These are phyloP conservation scores for Asterochloris erici DNA, from an alignment of 139 green algal genomes.

Conservation along the genomic window DNA sequence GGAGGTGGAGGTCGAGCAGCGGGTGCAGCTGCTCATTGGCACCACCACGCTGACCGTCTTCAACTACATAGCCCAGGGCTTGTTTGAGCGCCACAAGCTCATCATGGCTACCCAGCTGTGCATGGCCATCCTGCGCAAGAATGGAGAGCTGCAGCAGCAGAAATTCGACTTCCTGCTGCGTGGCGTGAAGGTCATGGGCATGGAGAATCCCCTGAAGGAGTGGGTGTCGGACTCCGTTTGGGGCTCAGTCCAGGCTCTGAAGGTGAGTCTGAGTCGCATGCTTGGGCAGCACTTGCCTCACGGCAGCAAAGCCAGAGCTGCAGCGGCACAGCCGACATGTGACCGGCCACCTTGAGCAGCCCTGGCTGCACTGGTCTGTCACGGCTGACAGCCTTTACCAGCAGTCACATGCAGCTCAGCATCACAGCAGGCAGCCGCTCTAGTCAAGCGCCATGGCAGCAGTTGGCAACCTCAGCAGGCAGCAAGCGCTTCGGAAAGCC, in stretches of 20 bases:
- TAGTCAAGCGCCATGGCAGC: too few species aligned
- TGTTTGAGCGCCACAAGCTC: constrained; percentile 95
- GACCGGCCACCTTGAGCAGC: too few species aligned
- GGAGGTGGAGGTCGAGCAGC: constrained; percentile 53
- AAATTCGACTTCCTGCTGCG: constrained; percentile 85
- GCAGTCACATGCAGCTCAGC: not conserved
- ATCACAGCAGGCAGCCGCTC: too few species aligned
- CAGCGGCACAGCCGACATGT: too few species aligned
- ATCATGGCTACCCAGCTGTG: constrained; percentile 86
- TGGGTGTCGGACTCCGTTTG: constrained; percentile 71
- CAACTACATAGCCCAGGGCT: constrained; percentile 69
- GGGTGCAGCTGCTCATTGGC: constrained; percentile 76
- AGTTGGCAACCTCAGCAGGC: too few species aligned
- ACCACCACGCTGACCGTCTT: constrained; percentile 69
- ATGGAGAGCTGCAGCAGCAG: constrained; percentile 62
- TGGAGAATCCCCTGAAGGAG: constrained; percentile 75
- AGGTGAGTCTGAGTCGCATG: not conserved
- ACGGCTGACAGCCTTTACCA: not conserved
- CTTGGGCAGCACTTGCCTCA: too few species aligned
- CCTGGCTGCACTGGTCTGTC: too few species aligned
- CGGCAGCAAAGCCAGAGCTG: too few species aligned
- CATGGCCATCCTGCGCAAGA: constrained; percentile 70
- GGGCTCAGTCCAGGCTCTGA: constrained; percentile 34
- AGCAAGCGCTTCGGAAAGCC: too few species aligned
- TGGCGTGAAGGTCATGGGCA: constrained; percentile 54